Evolutionary conservation across 768 basidiomycete species (phyloP).

Genomic region (Candolleomyces efflorescens): DNA sequence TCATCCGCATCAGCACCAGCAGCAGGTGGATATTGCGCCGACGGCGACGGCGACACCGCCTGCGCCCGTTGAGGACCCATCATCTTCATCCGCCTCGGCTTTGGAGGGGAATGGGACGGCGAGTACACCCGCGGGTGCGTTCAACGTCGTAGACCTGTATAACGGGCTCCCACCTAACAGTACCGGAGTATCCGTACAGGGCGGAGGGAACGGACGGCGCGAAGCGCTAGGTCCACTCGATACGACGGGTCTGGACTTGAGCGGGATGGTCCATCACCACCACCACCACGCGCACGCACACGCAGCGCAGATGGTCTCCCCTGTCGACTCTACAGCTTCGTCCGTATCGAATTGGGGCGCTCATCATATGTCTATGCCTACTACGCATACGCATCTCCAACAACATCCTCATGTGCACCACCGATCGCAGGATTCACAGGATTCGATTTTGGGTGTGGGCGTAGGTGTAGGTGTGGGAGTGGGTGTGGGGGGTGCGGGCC

Average conservation of each 20-base stretch:
- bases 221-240: neutral
- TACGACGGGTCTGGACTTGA: neutral
- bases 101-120: neutral
- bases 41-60: neutral
- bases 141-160: constrained; percentile 1
- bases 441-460: no score
- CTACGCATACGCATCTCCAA: no score
- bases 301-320: neutral
- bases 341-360: no score
- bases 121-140: neutral
- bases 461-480: no score
- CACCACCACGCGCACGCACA: neutral
- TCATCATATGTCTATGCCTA: no score
- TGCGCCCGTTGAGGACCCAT: neutral
- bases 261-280: neutral
- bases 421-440: neutral
- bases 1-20: neutral
- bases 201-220: no score
- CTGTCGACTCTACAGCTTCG: no score
- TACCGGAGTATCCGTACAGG: no score
- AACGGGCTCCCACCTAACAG: neutral
- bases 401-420: neutral
- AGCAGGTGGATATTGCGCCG: neutral
- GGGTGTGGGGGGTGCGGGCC: no score
- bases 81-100: neutral